phyloP scores from a whole-genome alignment of 1,139 yeast species.

The Pichia sp. region DNA sequence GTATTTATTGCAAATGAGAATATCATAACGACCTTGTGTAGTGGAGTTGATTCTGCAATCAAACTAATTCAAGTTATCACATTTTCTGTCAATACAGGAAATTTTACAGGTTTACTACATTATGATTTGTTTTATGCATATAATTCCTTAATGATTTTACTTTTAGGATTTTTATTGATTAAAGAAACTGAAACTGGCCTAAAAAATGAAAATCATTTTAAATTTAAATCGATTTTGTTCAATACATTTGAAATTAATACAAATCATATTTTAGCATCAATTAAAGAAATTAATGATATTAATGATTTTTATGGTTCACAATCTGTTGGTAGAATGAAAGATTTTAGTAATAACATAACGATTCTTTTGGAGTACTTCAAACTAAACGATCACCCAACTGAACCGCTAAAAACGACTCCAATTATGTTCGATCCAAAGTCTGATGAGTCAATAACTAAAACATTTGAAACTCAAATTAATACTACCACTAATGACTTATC shows the following conservation, averaged over 20 bases:
- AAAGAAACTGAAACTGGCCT: neutral
- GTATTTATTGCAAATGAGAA: conserved; percentile 24
- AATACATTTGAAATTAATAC: neutral
- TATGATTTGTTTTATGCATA: conserved; percentile 32
- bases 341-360: neutral
- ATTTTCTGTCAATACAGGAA: conserved; percentile 17
- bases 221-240: neutral
- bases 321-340: conserved; percentile 1
- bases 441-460: neutral
- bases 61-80: conserved; percentile 24
- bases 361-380: neutral
- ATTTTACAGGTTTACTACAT: conserved; percentile 29
- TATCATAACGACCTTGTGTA: conserved; percentile 24
- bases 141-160: conserved; percentile 28
- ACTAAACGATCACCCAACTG: neutral
- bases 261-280: neutral
- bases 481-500: neutral
- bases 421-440: neutral
- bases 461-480: neutral
- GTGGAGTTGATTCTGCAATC: conserved; percentile 29
- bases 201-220: neutral
- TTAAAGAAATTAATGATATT: neutral
- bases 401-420: neutral
- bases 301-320: neutral
- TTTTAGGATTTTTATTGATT: conserved; percentile 27